Base-by-base conservation (phyloP, 805 yeast genomes). In the Blastobotrys parvus region DNA sequence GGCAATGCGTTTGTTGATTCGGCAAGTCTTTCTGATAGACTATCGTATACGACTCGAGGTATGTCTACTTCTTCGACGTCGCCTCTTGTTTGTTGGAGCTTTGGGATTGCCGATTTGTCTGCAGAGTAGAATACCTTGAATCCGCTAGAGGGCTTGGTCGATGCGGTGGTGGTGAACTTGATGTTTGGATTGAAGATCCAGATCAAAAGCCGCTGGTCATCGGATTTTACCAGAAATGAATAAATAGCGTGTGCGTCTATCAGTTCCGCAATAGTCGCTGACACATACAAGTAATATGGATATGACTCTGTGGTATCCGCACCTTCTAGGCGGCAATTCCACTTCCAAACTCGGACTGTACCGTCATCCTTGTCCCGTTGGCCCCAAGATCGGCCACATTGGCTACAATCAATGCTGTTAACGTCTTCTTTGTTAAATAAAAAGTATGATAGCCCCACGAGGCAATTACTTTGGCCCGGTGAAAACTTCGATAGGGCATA, bases 361-460 rank as follows among this genome's bases (percentile, higher is more conserved):
- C 33, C 35, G 18, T 35, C 39, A 13, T 42, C 38, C 10, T 11
- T 25, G 10, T 20, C 33, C 7, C 22, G 41, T 16, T 16, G 3
- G 2, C 56, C 58, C 10, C 50, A n/a, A n/a, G n/a, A 11, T 4
- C 22, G 13, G 4, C 34, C 22, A 33, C 57, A 53, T 3, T n/a
- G 13, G 10, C 20, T 15, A 40, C 55, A 52, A 3, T 8, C 13
- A 3, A 37, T 45, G 16, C 37, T 29, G 15, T 25, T 25, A 19
- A 52, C 51, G 40, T 71, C 50, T 3, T 29, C 36, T 5, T 27
- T 27, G 36, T 70, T 62, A 2, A 74, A 42, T 2, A 74, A 55
- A 19, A 82, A 51, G 53, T 82, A 83, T 42, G 73, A 72, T 3
- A 72, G 63, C 0, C 89, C 89, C 3, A 78, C 69, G 2, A 79